These are phyloP conservation scores for Leersia perrieri DNA, from an alignment of 176 grass and related monocot species.

Conservation along the genomic window DNA sequence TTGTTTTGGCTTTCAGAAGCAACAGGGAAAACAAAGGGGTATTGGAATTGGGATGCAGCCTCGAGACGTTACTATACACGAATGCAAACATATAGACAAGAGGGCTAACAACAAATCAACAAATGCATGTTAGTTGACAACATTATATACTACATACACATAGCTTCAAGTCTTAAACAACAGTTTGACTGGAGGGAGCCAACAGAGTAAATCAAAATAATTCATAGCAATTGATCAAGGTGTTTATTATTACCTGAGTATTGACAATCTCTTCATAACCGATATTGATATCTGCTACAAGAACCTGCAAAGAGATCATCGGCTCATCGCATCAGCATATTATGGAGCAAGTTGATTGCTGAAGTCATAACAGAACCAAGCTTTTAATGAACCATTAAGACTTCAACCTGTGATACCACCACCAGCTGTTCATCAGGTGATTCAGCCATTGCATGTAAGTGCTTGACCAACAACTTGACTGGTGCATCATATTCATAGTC, in stretches of 20 bases:
- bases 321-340: no score
- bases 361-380: not conserved
- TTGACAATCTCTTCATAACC: slow-evolving; percentile 98
- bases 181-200: not conserved
- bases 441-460: slow-evolving; percentile 87
- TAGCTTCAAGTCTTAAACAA: slow-evolving; percentile 2
- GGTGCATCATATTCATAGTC: slow-evolving; percentile 97
- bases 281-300: slow-evolving; percentile 96
- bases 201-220: not conserved
- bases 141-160: not conserved
- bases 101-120: not conserved
- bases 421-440: slow-evolving; percentile 89
- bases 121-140: not conserved
- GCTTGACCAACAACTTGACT: slow-evolving; percentile 96
- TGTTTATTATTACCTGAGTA: slow-evolving; percentile 28
- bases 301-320: slow-evolving; percentile 55
- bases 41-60: not conserved
- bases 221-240: not conserved
- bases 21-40: not conserved
- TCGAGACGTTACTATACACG: not conserved
- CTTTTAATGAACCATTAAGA: not conserved
- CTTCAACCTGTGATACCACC: slow-evolving; percentile 79
- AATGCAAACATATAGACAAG: slow-evolving; percentile 9
- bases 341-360: not conserved
- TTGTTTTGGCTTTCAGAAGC: slow-evolving; percentile 1